Conservation (phyloP, 306 rosid species). For the Bauhinia variegata region DNA sequence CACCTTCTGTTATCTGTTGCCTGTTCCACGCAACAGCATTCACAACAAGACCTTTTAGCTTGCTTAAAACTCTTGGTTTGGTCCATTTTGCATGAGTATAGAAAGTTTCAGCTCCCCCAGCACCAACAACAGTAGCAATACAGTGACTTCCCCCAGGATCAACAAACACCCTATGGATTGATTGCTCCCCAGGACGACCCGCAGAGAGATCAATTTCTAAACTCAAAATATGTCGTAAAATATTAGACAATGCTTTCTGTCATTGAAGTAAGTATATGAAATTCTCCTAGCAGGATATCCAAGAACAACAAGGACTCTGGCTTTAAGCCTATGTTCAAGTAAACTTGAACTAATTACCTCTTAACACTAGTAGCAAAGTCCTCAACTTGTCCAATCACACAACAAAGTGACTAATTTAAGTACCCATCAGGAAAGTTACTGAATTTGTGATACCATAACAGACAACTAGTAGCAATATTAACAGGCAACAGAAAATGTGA, state of each 20-base stretch:
- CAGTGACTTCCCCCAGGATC: constrained; percentile 99
- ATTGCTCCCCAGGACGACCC: constrained; percentile 92
- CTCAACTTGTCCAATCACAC: constrained; percentile 3
- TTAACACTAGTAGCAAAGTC: neutral
- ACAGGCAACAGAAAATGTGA: constrained; percentile 3
- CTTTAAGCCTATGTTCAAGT: constrained; percentile 28
- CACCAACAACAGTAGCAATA: constrained; percentile 77
- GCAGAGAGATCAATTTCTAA: constrained; percentile 82
- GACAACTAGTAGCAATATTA: constrained; percentile 3
- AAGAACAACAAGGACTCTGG: constrained; percentile 42
- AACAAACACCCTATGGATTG: constrained; percentile 95
- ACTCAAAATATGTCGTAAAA: constrained; percentile 39
- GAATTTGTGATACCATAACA: constrained; percentile 17
- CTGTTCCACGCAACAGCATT: constrained; percentile 94
- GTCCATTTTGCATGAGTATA: constrained; percentile 92
- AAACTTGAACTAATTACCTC: constrained; percentile 9
- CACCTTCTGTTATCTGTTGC: constrained; percentile 94
- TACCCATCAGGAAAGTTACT: constrained; percentile 32
- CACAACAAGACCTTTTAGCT: constrained; percentile 84
- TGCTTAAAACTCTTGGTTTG: constrained; percentile 82
- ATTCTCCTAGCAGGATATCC: constrained; percentile 26
- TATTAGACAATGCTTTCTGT: constrained; percentile 20
- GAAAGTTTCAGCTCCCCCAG: constrained; percentile 84
- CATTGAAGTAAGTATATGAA: neutral
- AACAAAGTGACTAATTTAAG: constrained; percentile 27